Conservation (phyloP, 176 grass and related monocot genomes). For the Carex scoparia region DNA sequence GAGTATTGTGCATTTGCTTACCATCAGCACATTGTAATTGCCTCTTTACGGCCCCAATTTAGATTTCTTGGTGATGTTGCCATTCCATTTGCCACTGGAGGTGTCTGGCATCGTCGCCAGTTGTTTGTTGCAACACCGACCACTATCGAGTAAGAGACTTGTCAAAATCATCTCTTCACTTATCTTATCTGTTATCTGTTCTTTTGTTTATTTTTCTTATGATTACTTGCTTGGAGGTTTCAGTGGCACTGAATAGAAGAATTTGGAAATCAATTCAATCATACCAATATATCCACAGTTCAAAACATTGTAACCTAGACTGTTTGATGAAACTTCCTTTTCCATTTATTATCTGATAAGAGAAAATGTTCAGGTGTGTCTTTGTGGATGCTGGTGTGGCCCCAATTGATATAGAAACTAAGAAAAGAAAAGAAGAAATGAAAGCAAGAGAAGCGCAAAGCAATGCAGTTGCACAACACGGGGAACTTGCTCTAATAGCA, state of each 20-base stretch:
- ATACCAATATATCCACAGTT: background rate
- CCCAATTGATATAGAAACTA: constrained; percentile 86
- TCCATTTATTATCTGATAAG: background rate
- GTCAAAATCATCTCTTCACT: constrained; percentile 12
- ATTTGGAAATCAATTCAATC: background rate
- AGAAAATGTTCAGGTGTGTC: constrained; percentile 56
- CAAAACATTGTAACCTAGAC: background rate
- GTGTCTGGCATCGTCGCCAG: constrained; percentile 92
- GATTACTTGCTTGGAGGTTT: background rate
- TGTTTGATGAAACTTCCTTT: background rate
- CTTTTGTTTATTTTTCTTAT: background rate
- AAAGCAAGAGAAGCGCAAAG: constrained; percentile 89
- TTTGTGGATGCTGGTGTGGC: constrained; percentile 98
- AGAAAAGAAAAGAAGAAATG: constrained; percentile 95
- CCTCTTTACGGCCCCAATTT: constrained; percentile 90
- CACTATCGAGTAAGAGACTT: constrained; percentile 91
- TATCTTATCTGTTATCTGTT: background rate
- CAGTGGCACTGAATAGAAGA: background rate
- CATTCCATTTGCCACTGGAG: constrained; percentile 95
- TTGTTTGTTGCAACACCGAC: constrained; percentile 98
- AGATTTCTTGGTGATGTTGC: constrained; percentile 97
- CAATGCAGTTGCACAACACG: constrained; percentile 61
- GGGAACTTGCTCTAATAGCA: constrained; percentile 87
- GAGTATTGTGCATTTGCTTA: constrained; percentile 99
- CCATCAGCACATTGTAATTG: constrained; percentile 93